Conservation (phyloP, 176 grass and related monocot species). For the Tillandsia fasciculata region DNA sequence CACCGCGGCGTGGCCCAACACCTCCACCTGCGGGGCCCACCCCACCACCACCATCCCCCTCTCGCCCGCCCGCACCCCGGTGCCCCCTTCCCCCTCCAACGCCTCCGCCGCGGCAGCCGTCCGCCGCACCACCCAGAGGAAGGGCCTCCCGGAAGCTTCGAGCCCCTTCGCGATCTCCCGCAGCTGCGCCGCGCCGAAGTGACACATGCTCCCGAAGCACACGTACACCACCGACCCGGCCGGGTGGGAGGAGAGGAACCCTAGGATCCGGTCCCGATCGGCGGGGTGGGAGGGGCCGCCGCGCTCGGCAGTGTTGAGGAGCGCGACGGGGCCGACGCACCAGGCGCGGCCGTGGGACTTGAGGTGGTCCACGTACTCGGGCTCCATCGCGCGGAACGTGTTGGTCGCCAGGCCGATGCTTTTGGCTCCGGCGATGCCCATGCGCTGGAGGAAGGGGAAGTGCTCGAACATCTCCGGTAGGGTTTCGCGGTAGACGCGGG, state of each 20-base stretch:
- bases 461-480: neutral
- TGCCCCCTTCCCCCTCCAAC: constrained; percentile 15
- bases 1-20: constrained; percentile 39
- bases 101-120: constrained; percentile 13
- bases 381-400: constrained; percentile 13
- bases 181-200: too few species aligned
- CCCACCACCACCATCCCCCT: constrained; percentile 29
- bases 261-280: too few species aligned
- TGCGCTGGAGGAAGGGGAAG: neutral
- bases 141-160: constrained; percentile 31
- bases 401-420: constrained; percentile 6
- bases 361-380: constrained; percentile 1
- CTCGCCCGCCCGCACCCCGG: constrained; percentile 23
- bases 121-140: constrained; percentile 58
- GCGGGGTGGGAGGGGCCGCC: too few species aligned
- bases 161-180: too few species aligned
- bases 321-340: constrained; percentile 10
- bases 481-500: neutral
- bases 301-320: neutral
- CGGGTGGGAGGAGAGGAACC: too few species aligned
- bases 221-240: too few species aligned
- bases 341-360: neutral
- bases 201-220: too few species aligned
- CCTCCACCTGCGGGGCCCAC: constrained; percentile 57
- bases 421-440: neutral